phyloP scores from a whole-genome alignment of 805 yeast species.

The Yarrowia keelungensis region DNA sequence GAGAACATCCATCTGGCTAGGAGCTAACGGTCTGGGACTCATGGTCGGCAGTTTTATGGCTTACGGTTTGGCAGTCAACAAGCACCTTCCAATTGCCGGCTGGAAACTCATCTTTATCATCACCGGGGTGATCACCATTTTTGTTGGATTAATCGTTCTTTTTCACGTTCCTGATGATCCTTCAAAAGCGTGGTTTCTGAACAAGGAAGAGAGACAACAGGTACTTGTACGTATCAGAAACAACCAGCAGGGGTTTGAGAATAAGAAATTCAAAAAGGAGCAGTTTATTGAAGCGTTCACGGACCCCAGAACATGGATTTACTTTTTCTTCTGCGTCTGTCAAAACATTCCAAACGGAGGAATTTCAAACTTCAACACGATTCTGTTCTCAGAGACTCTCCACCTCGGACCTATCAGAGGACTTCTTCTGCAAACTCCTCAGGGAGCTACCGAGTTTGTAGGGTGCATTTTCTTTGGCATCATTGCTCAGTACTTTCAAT shows the following conservation, averaged over 20 bases:
- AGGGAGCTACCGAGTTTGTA: neutral
- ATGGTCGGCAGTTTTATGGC: slow-evolving; percentile 8
- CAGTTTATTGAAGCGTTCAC: slow-evolving; percentile 1
- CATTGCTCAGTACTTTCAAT: neutral
- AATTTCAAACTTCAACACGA: slow-evolving; percentile 10
- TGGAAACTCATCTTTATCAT: slow-evolving; percentile 8
- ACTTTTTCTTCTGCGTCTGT: slow-evolving; percentile 3
- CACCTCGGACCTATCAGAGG: neutral
- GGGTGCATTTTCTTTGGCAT: neutral
- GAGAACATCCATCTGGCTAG: slow-evolving; percentile 8
- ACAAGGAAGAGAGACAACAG: neutral
- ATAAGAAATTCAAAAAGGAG: neutral
- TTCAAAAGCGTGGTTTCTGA: slow-evolving; percentile 5
- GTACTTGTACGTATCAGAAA: neutral
- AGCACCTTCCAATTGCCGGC: neutral
- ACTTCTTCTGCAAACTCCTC: neutral
- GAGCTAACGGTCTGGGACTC: neutral
- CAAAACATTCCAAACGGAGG: slow-evolving; percentile 12
- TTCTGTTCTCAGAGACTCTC: neutral
- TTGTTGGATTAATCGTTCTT: neutral
- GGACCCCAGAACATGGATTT: neutral
- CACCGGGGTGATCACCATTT: neutral
- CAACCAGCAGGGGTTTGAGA: slow-evolving; percentile 3
- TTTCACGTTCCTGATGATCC: neutral
- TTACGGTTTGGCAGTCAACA: neutral